Percentiles rank a stretch among this genome's conserved stretches.
phyloP scores from a whole-genome alignment of 78 protist species.

The Dictyostelium intermedium region DNA sequence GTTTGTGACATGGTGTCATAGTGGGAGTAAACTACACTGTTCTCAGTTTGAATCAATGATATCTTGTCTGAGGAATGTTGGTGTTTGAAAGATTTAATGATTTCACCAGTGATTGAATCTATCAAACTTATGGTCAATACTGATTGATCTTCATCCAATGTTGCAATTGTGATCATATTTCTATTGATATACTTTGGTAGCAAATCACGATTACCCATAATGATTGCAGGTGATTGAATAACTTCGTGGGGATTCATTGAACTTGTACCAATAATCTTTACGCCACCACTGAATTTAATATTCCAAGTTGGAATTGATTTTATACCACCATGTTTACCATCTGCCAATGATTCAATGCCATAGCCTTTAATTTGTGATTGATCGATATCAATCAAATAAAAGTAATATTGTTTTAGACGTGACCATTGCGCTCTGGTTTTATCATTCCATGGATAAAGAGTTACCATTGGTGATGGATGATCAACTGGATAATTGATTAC shows the following conservation, averaged over 20 bases:
- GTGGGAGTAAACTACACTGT: conserved; percentile 42
- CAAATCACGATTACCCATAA: conserved; percentile 47
- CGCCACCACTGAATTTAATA: background rate
- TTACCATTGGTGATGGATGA: conserved; percentile 41
- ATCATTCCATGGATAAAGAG: conserved; percentile 37
- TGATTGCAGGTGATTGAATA: conserved; percentile 61
- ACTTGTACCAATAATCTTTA: background rate
- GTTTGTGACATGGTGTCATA: background rate
- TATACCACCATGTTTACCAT: conserved; percentile 25
- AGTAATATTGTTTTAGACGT: background rate
- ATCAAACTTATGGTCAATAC: background rate
- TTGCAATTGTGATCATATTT: conserved; percentile 22
- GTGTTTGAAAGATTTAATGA: conserved; percentile 31
- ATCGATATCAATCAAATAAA: background rate
- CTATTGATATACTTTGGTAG: conserved; percentile 65
- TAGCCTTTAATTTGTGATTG: conserved; percentile 5
- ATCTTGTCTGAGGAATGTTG: conserved; percentile 6
- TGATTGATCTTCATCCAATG: background rate
- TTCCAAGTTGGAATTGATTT: conserved; percentile 27
- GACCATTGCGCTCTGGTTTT: background rate
- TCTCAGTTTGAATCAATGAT: conserved; percentile 56
- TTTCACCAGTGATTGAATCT: conserved; percentile 51
- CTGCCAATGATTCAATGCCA: conserved; percentile 36
- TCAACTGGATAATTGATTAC: conserved; percentile 37
- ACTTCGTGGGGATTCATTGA: conserved; percentile 18